Evolutionary conservation across 768 basidiomycete species (phyloP).

Genomic region (Boletus patriciae): DNA sequence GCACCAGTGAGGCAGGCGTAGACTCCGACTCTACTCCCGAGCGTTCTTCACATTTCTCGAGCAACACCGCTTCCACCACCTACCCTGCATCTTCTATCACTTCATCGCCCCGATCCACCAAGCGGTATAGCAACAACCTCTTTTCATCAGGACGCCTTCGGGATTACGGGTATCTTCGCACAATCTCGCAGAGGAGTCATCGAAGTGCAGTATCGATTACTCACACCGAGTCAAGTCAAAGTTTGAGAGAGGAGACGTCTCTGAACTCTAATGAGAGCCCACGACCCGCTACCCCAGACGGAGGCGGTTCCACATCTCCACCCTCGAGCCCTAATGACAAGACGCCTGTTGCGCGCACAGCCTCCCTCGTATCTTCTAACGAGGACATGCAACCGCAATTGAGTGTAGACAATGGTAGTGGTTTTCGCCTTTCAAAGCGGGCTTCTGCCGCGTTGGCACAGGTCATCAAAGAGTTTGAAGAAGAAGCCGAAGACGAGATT

Average conservation of each 20-base stretch:
- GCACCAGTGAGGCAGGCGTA: slow-evolving; percentile 15
- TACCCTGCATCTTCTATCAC: slow-evolving; percentile 41
- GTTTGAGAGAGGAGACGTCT: slow-evolving; percentile 47
- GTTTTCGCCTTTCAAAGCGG: slow-evolving; percentile 42
- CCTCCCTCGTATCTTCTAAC: slow-evolving; percentile 40
- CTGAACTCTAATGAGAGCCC: slow-evolving; percentile 47
- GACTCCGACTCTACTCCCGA: slow-evolving; percentile 36
- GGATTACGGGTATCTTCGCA: slow-evolving; percentile 71
- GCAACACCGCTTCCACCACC: slow-evolving; percentile 39
- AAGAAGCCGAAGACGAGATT: slow-evolving; percentile 73
- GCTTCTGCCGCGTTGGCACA: slow-evolving; percentile 75
- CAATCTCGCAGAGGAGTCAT: slow-evolving; percentile 45
- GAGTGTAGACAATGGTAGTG: slow-evolving; percentile 11
- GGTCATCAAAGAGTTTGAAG: slow-evolving; percentile 76
- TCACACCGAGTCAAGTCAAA: slow-evolving; percentile 45
- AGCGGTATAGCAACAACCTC: slow-evolving; percentile 84
- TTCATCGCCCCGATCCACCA: slow-evolving; percentile 49
- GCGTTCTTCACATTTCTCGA: slow-evolving; percentile 35
- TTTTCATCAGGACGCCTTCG: slow-evolving; percentile 80
- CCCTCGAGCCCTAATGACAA: slow-evolving; percentile 45
- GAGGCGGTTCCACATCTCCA: slow-evolving; percentile 40
- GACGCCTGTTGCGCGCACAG: slow-evolving; percentile 42
- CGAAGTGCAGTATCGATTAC: slow-evolving; percentile 43
- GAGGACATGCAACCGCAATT: slow-evolving; percentile 27
- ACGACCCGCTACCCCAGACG: slow-evolving; percentile 58